Conservation (phyloP, 768 basidiomycete genomes). For the Gloeostereum incarnatum region DNA sequence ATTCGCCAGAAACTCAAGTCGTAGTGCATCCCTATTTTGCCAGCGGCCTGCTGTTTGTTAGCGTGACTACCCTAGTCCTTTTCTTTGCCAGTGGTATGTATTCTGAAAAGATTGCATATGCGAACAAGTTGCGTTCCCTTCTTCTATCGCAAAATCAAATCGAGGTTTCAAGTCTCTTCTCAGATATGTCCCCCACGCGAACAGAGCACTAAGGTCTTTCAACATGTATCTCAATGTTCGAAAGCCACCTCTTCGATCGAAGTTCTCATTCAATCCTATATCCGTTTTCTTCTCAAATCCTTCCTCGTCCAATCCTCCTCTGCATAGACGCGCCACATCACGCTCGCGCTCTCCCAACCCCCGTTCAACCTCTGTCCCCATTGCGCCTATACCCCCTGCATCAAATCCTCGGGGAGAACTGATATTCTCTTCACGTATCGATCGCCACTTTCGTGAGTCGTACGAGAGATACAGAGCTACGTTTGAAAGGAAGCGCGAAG, state of each 20-base stretch:
- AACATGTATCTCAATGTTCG: constrained; percentile 98
- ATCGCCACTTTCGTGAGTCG: constrained; percentile 71
- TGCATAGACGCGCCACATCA: constrained; percentile 21
- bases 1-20: constrained; percentile 29
- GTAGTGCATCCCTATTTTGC: constrained; percentile 65
- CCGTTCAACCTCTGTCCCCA: constrained; percentile 39
- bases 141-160: constrained; percentile 7
- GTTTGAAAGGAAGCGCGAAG: constrained; percentile 75
- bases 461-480: constrained; percentile 88
- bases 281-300: constrained; percentile 43
- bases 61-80: constrained; percentile 81
- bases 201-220: constrained; percentile 81
- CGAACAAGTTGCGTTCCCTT: constrained; percentile 54
- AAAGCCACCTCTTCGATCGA: constrained; percentile 60
- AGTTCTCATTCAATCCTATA: constrained; percentile 43
- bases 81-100: constrained; percentile 98
- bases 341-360: constrained; percentile 27
- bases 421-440: constrained; percentile 88
- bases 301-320: constrained; percentile 15
- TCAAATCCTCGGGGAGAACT: constrained; percentile 91
- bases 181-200: constrained; percentile 96
- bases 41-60: constrained; percentile 76
- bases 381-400: constrained; percentile 82
- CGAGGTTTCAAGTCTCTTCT: too few species aligned
- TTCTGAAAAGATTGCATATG: constrained; percentile 91